Evolutionary conservation across 495 filamentous ascomycete species (phyloP).

Genomic region (Pyrenula massariospora): DNA sequence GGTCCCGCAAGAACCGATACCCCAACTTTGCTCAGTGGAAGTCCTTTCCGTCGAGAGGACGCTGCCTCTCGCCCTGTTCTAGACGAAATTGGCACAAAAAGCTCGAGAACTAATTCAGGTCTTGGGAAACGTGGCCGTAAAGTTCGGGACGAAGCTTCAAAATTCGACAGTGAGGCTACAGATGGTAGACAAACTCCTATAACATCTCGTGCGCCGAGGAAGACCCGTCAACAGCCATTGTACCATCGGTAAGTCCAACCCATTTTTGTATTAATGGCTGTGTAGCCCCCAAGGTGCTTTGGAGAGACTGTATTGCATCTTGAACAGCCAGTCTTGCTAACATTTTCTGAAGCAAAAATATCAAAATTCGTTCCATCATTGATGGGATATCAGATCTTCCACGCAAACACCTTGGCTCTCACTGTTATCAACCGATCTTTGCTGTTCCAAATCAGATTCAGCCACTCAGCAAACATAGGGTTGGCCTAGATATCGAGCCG

Average conservation of each 20-base stretch:
- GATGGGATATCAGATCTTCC: slow-evolving; percentile 57
- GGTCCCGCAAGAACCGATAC: slow-evolving; percentile 34
- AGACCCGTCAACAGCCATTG: not conserved
- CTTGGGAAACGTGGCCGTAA: slow-evolving; percentile 44
- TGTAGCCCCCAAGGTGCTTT: too few relatives aligned
- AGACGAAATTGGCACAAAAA: slow-evolving; percentile 25
- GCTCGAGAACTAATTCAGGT: slow-evolving; percentile 35
- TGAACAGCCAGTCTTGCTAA: too few relatives aligned
- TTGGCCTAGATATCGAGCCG: slow-evolving; percentile 59
- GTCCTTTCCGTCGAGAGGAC: slow-evolving; percentile 40
- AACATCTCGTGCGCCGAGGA: slow-evolving; percentile 16
- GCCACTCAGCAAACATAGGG: slow-evolving; percentile 40
- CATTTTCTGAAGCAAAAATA: slow-evolving; percentile 6
- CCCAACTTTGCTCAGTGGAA: slow-evolving; percentile 42
- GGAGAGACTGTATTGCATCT: too few relatives aligned
- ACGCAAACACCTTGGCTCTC: slow-evolving; percentile 73
- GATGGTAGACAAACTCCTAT: slow-evolving; percentile 46
- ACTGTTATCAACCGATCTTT: slow-evolving; percentile 40
- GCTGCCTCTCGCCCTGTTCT: slow-evolving; percentile 17
- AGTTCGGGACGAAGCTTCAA: slow-evolving; percentile 41
- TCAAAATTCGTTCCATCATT: slow-evolving; percentile 56
- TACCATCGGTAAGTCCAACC: not conserved
- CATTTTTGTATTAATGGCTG: too few relatives aligned
- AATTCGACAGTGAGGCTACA: slow-evolving; percentile 46
- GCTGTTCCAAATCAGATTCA: slow-evolving; percentile 32